Evolutionary conservation across 495 filamentous ascomycete genomes (phyloP).

Genomic region (Astrothelium macrocarpum): DNA sequence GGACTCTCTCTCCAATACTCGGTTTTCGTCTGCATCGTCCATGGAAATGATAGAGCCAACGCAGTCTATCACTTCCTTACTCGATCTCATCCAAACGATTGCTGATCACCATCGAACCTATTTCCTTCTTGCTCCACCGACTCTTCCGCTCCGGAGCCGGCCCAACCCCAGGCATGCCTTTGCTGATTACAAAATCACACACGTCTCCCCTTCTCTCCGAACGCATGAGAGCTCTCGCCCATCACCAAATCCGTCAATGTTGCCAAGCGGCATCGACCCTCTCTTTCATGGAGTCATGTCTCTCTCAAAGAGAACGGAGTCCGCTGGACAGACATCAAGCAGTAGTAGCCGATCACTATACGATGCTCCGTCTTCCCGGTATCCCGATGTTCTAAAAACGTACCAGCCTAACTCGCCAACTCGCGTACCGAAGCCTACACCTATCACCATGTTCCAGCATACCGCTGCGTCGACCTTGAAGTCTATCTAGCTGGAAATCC

Average conservation of each 20-base stretch:
- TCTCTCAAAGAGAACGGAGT: background rate
- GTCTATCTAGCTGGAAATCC: background rate
- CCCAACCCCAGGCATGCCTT: background rate
- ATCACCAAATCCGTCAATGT: background rate
- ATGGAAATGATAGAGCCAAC: background rate
- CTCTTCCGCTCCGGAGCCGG: background rate
- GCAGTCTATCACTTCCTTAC: background rate
- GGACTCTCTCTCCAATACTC: too few relatives aligned
- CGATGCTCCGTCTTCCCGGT: too few relatives aligned
- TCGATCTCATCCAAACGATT: background rate
- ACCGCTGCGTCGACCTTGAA: background rate
- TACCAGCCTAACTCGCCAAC: background rate
- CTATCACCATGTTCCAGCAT: background rate
- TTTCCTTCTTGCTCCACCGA: background rate
- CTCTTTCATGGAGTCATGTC: background rate
- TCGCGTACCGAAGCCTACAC: background rate
- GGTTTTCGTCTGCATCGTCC: background rate
- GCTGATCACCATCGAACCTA: background rate
- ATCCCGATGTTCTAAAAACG: too few relatives aligned
- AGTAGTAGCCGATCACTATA: background rate
- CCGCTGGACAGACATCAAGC: too few relatives aligned
- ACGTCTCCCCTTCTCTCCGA: background rate
- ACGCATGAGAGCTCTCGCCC: background rate
- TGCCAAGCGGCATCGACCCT: background rate
- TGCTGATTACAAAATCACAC: background rate